These are phyloP conservation scores for Taphrina sp. DNA, from an alignment of 1,139 yeast species.

Conservation along the genomic window DNA sequence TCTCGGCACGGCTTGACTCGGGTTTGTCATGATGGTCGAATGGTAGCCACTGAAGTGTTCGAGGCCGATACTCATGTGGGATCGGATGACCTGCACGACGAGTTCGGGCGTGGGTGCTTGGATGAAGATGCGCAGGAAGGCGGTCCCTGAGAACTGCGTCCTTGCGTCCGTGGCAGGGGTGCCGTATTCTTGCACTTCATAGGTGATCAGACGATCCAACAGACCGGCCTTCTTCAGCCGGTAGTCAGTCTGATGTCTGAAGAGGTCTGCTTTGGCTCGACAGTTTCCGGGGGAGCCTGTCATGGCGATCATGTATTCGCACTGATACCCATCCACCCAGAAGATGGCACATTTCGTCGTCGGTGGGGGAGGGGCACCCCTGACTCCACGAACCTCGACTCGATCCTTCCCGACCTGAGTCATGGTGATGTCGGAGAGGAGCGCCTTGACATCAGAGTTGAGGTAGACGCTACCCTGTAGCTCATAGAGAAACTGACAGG, in stretches of 20 bases:
- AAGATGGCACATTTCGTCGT: constrained; percentile 39
- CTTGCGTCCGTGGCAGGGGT: constrained; percentile 13
- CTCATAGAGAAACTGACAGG: constrained; percentile 39
- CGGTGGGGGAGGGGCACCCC: constrained; percentile 38
- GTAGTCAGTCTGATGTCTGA: constrained; percentile 12
- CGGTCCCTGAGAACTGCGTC: constrained; percentile 29
- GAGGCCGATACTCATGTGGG: constrained; percentile 17
- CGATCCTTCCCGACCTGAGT: constrained; percentile 35
- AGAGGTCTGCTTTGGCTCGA: constrained; percentile 11
- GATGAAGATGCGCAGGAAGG: constrained; percentile 23
- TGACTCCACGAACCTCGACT: constrained; percentile 37
- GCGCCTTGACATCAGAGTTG: constrained; percentile 39
- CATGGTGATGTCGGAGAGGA: constrained; percentile 32
- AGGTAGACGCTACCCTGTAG: constrained; percentile 40
- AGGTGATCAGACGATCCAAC: constrained; percentile 9
- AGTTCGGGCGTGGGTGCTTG: constrained; percentile 26
- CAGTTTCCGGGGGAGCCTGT: constrained; percentile 14
- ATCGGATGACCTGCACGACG: constrained; percentile 12
- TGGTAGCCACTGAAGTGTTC: constrained; percentile 28
- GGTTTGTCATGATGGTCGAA: constrained; percentile 25
- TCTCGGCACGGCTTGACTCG: constrained; percentile 20
- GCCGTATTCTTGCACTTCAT: constrained; percentile 24
- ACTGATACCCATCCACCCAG: constrained; percentile 38
- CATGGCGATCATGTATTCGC: constrained; percentile 33
- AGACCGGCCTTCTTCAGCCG: constrained; percentile 19